Base-by-base conservation (phyloP, 1,139 yeast species). In the Sugiyamaella neomexicana region DNA sequence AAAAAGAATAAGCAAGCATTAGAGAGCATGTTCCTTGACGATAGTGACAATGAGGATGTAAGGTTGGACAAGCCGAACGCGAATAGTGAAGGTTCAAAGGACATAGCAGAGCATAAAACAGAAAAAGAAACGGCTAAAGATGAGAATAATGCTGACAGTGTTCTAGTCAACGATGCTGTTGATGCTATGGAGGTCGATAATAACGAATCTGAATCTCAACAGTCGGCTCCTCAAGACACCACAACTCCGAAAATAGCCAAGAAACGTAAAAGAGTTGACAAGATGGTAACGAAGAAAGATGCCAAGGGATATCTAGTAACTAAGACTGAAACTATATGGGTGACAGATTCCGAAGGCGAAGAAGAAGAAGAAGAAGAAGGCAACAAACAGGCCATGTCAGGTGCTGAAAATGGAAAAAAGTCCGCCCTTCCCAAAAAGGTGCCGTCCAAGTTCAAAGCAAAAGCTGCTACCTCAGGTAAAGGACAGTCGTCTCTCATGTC, bases 401-500 rank as follows among this genome's bases (percentile, higher is more conserved):
- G 15, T 20, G 9, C 50, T 16, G 12, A 5, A 13, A 23, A 50
- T 23, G 25, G 46, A 42, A 49, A 25, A 12, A 16, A n/a, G n/a
- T n/a, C 16, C 25, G 37, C 50, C 13, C 52, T 60, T 23, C 41
- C 46, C 17, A 39, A 53, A 42, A 44, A 49, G 27, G 40, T 53
- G 13, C 56, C 51, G 5, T 12, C 53, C 8, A 46, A 39, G 32
- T 39, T 37, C 29, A 51, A 50, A 32, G 45, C 54, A 27, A 37
- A 55, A 46, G 45, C 50, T 36, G 48, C 41, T 38, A 46, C 45
- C 25, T 20, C 25, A 38, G 40, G 52, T 27, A 46, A 45, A 25
- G 58, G 55, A 17, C 63, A 60, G 36, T 40, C 60, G 5, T 50
- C 58, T 1, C 54, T 62, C 31, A 55, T 60, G 55, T 62, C 65